Base-by-base conservation (phyloP, 2,329 filamentous ascomycete species). In the Pseudophaeomoniella oleicola region DNA sequence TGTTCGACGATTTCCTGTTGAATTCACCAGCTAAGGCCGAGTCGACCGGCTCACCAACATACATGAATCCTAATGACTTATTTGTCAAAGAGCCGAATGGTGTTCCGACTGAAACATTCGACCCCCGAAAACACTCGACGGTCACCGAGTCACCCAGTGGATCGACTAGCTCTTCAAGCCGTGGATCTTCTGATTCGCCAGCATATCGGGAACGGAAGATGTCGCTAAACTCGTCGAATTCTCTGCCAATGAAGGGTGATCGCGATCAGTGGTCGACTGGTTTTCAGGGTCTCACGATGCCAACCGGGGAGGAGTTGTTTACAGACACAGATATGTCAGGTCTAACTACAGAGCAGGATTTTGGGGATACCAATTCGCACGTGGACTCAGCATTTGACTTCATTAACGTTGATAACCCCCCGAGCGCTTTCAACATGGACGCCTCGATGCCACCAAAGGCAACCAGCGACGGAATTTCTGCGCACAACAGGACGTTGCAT, bases 371-470 rank as follows among this genome's bases (percentile, higher is more conserved):
- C 39, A 64, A 64, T 41, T 58, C 56, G 42, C 59, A 58, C 12
- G 64, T 66, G 62, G 60, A 62, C 43, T 61, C 60, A 17, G 60
- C 59, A 10, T 65, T 65, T 39, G 62, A 65, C 42, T 65, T 65
- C 42, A 61, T 64, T 31, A 64, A 60, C 40, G 62, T 62, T 19
- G 61, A 59, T 5, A 64, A 60, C 45, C 64, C 60, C 22, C 61
- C 62, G 2, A 64, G 59, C 41, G 60, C 46, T 51, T 29, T 49
- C 59, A 53, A 32, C 42, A 45, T 14, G 44, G 44, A 14, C 42
- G 45, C 39, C 40, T 6, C 36, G 44, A 6, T 34, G 34, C 18
- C 37, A 36, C 30, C 36, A 37, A 10, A 16, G 30, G 4, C 42
- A 42, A 29, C 37, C 42, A 19, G 16, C 39, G 13, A 27, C 32